Evolutionary conservation across 805 yeast genomes (phyloP).

Genomic region (Komagataella pseudopastoris): DNA sequence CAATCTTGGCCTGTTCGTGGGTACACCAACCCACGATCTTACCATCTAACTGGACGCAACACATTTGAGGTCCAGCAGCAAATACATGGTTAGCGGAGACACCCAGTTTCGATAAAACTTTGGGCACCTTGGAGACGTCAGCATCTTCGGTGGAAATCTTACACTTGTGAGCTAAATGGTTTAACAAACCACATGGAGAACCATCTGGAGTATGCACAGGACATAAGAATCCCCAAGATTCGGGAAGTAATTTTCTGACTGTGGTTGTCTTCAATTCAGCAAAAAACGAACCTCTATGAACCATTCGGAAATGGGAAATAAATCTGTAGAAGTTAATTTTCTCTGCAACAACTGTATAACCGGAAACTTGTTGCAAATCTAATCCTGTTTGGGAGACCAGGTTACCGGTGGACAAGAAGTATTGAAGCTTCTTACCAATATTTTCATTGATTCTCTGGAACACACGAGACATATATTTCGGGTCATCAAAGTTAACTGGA

Average conservation of each 20-base stretch:
- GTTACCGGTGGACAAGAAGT: conserved; percentile 94
- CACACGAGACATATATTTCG: conserved; percentile 71
- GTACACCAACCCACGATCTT: conserved; percentile 87
- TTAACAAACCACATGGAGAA: conserved; percentile 95
- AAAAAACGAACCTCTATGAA: conserved; percentile 98
- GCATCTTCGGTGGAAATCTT: conserved; percentile 63
- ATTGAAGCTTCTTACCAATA: conserved; percentile 88
- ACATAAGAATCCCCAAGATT: conserved; percentile 97
- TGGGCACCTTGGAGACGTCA: conserved; percentile 64
- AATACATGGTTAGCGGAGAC: conserved; percentile 68
- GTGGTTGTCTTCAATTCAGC: conserved; percentile 96
- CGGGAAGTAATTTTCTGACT: conserved; percentile 91
- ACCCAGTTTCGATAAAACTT: conserved; percentile 56
- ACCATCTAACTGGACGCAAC: conserved; percentile 93
- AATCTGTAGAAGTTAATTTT: conserved; percentile 95
- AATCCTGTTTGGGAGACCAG: conserved; percentile 93
- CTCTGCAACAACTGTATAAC: conserved; percentile 97
- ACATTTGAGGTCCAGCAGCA: conserved; percentile 78
- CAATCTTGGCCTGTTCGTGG: conserved; percentile 72
- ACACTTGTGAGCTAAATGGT: conserved; percentile 95
- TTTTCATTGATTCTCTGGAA: conserved; percentile 77
- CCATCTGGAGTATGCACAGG: conserved; percentile 99
- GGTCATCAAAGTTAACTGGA: conserved; percentile 72
- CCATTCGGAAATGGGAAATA: conserved; percentile 98
- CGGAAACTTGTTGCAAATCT: conserved; percentile 95